These are phyloP conservation scores for Lentinula sp. DNA, from an alignment of 768 basidiomycete species.

Conservation along the genomic window DNA sequence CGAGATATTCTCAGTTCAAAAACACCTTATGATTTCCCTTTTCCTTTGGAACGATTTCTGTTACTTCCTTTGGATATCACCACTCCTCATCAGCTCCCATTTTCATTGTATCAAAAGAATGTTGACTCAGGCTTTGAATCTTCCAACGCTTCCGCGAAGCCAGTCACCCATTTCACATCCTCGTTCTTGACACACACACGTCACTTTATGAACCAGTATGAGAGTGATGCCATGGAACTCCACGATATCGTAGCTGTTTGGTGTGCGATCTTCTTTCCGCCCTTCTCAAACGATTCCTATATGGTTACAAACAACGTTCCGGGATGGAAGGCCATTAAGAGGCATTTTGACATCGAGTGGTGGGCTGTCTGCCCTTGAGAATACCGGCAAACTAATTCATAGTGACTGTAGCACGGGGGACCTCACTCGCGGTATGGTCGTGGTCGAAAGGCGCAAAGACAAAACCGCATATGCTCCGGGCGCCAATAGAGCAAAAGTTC, in stretches of 20 bases:
- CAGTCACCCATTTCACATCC: constrained; percentile 71
- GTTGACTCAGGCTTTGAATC: constrained; percentile 64
- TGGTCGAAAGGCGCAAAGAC: constrained; percentile 72
- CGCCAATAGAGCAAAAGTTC: constrained; percentile 57
- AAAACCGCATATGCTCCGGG: constrained; percentile 60
- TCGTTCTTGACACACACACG: constrained; percentile 71
- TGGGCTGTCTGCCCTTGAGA: constrained; percentile 17
- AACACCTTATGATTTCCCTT: constrained; percentile 40
- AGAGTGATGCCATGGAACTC: constrained; percentile 82
- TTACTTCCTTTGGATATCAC: constrained; percentile 81
- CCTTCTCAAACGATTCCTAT: constrained; percentile 24
- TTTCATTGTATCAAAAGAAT: constrained; percentile 47
- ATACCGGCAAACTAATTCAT: not conserved
- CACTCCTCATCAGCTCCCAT: constrained; percentile 71
- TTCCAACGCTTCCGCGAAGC: constrained; percentile 40
- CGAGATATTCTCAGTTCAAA: constrained; percentile 52
- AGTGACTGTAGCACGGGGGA: constrained; percentile 53
- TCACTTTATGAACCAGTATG: constrained; percentile 72
- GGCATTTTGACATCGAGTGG: constrained; percentile 70
- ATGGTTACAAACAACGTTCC: constrained; percentile 20
- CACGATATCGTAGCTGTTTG: constrained; percentile 89
- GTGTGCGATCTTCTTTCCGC: constrained; percentile 75
- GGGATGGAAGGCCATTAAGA: constrained; percentile 52
- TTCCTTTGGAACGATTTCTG: constrained; percentile 64
- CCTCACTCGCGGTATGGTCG: constrained; percentile 81